Evolutionary conservation across 2,329 filamentous ascomycete genomes (phyloP), one percentile per base, ranked within the genome.

Genomic region (Phialocephala sp.): DNA sequence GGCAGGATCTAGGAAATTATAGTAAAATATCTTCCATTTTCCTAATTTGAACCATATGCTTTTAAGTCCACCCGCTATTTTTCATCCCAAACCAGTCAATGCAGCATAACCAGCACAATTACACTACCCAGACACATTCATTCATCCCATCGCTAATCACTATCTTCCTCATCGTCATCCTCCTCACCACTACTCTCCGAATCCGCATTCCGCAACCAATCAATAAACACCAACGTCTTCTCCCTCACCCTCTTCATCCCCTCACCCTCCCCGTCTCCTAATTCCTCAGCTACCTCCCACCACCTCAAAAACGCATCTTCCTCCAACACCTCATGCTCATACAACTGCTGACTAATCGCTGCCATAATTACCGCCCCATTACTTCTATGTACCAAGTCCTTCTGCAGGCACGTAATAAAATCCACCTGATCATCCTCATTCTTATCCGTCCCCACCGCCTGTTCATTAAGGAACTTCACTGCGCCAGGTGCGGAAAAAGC

Each of bases 301-400:
- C 95, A 99, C 57, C 86, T 85, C 73, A 94, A 80, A 71, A 97
- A 91, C 0, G 91, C 93, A 50, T 97, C 94, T 74, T 97, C 93
- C 76, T 97, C 93, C 1, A 97, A 80, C 18, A 97, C 84, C 70
- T 98, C 95, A 58, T 91, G 79, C 70, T 91, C 88, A 76, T 97
- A 96, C 60, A 98, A 82, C 77, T 93, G 91, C 80, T 96, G 95
- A 71, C 93, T 86, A 72, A 93, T 82, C 45, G 89, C 92, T 3
- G 94, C 85, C 39, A 98, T 84, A 11, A 97, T 85, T 43, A 82
- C 79, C 74, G 90, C 85, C 3, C 88, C 89, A 67, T 87, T 89
- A 56, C 84, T 82, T 57, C 86, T 82, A 64, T 88, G 87, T 36
- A 86, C 83, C 15, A 97, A 85, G 67, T 97, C 93, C 69, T 87